Percentiles rank a stretch among this genome's conserved stretches.
phyloP scores from a whole-genome alignment of 495 filamentous ascomycete species.

The Trichoderma asperelloides region DNA sequence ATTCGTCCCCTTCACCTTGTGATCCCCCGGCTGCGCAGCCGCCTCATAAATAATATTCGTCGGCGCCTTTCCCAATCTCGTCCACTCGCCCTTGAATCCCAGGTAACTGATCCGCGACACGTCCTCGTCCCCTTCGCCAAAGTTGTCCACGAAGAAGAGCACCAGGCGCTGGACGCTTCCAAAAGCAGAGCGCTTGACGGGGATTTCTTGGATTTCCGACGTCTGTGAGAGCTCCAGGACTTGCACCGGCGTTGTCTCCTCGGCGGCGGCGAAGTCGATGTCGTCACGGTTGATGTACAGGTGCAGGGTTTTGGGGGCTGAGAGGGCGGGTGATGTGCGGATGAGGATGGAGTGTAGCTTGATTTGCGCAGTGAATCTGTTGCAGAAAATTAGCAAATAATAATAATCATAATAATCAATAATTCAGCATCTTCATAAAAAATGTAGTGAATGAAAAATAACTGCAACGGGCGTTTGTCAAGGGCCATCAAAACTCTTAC shows the following conservation, averaged over 20 bases:
- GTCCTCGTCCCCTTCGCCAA: slow-evolving; percentile 58
- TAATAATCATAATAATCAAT: neutral
- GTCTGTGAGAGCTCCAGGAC: slow-evolving; percentile 70
- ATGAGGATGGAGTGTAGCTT: slow-evolving; percentile 84
- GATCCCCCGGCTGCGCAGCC: slow-evolving; percentile 83
- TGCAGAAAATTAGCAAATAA: slow-evolving; percentile 12
- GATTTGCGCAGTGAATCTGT: slow-evolving; percentile 85
- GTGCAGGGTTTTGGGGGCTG: slow-evolving; percentile 74
- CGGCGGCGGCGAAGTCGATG: slow-evolving; percentile 71
- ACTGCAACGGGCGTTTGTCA: too few species aligned
- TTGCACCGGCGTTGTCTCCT: slow-evolving; percentile 64
- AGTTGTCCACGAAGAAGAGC: slow-evolving; percentile 78
- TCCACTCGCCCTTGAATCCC: slow-evolving; percentile 89
- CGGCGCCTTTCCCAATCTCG: slow-evolving; percentile 74
- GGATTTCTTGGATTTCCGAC: slow-evolving; percentile 72
- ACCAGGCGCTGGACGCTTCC: slow-evolving; percentile 65
- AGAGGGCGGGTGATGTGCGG: slow-evolving; percentile 58
- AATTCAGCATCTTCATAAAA: slow-evolving; percentile 9
- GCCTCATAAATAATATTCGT: slow-evolving; percentile 85
- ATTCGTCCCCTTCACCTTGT: slow-evolving; percentile 43
- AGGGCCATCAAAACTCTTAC: too few species aligned
- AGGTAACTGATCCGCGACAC: slow-evolving; percentile 72
- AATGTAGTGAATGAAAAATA: neutral
- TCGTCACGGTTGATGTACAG: slow-evolving; percentile 78
- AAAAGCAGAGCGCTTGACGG: slow-evolving; percentile 81